These are phyloP conservation scores for Hygrophoropsis aurantiaca DNA, from an alignment of 768 basidiomycete species.

Conservation along the genomic window DNA sequence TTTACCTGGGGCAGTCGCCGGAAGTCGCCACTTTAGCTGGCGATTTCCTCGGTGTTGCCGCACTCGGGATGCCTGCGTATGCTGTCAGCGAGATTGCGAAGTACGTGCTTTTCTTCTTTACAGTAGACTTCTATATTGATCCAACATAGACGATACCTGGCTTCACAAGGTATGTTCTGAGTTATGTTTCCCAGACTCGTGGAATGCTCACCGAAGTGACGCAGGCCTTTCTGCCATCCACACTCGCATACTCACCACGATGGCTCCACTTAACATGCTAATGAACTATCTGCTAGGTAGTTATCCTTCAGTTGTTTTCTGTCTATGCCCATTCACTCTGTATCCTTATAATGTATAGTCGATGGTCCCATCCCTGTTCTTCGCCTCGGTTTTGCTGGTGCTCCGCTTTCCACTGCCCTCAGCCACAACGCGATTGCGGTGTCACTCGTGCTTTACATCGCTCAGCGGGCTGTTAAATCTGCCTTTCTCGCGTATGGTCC, in stretches of 20 bases:
- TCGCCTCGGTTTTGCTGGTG: constrained; percentile 24
- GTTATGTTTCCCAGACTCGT: too few relatives aligned
- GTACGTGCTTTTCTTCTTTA: constrained; percentile 11
- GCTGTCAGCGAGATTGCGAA: constrained; percentile 42
- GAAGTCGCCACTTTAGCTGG: constrained; percentile 40
- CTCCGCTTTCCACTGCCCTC: constrained; percentile 25
- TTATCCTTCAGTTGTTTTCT: background rate
- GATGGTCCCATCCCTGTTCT: constrained; percentile 24
- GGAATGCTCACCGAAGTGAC: too few relatives aligned
- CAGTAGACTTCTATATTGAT: constrained; percentile 3
- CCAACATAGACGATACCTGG: constrained; percentile 13
- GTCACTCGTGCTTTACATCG: constrained; percentile 21
- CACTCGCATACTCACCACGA: constrained; percentile 19
- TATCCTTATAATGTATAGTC: constrained; percentile 8
- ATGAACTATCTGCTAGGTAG: constrained; percentile 27
- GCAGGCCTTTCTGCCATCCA: constrained; percentile 22
- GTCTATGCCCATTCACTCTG: background rate
- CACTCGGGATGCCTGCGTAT: constrained; percentile 47
- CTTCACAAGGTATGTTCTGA: constrained; percentile 4
- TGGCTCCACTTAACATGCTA: constrained; percentile 19
- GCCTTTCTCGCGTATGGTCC: background rate
- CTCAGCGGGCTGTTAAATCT: constrained; percentile 15
- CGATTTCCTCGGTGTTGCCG: constrained; percentile 38
- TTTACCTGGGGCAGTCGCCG: constrained; percentile 35
- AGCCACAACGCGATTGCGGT: constrained; percentile 23